Evolutionary conservation across 2,329 filamentous ascomycete genomes (phyloP).

Genomic region (Erysiphe pulchra): DNA sequence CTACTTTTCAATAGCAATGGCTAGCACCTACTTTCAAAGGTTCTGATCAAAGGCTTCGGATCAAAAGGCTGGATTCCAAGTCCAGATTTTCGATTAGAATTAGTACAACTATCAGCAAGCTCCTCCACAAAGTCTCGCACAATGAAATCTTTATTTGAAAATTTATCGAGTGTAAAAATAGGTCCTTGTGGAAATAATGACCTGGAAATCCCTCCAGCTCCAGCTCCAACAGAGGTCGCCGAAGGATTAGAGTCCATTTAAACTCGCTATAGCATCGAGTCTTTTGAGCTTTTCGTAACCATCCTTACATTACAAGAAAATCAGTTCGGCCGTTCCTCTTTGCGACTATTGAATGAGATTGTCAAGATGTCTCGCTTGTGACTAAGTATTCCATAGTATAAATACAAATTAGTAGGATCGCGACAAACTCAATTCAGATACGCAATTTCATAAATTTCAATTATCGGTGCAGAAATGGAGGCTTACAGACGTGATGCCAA

Average conservation of each 20-base stretch:
- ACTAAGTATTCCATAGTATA: neutral
- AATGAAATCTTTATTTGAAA: slow-evolving; percentile 79
- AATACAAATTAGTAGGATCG: no score
- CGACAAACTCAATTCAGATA: no score
- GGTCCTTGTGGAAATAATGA: slow-evolving; percentile 49
- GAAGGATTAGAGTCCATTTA: slow-evolving; percentile 3
- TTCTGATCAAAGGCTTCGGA: slow-evolving; percentile 85
- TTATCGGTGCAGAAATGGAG: slow-evolving; percentile 13
- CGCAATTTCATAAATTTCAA: no score
- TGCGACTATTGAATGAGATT: neutral
- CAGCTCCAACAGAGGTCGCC: slow-evolving; percentile 10
- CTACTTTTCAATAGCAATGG: neutral
- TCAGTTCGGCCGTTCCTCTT: neutral
- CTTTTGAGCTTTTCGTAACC: neutral
- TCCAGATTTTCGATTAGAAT: slow-evolving; percentile 55
- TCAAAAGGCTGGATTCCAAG: slow-evolving; percentile 47
- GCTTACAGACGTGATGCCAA: slow-evolving; percentile 22
- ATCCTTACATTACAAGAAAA: neutral
- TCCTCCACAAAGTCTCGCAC: slow-evolving; percentile 93
- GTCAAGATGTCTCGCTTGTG: neutral
- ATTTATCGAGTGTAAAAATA: slow-evolving; percentile 69
- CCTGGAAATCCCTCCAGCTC: slow-evolving; percentile 8
- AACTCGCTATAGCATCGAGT: neutral
- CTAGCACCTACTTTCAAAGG: slow-evolving; percentile 45
- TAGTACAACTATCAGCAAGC: slow-evolving; percentile 62